Conservation (phyloP, 129 eudicot genomes). For the Saussurea involucrata region DNA sequence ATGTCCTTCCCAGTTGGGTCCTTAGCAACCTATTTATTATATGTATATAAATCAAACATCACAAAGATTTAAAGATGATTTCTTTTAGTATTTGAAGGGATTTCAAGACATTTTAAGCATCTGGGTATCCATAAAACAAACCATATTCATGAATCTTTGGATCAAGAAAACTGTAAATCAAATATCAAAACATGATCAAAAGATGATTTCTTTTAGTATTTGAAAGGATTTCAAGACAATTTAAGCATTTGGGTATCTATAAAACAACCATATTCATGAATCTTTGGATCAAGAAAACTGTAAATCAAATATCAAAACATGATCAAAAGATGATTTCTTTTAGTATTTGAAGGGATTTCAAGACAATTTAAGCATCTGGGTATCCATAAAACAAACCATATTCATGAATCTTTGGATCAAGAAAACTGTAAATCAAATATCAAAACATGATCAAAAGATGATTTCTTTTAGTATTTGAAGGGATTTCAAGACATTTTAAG, state of each 20-base stretch:
- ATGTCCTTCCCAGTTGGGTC: slow-evolving; percentile 80
- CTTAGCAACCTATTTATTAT: slow-evolving; percentile 84
- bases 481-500: not conserved
- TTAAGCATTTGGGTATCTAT: not conserved
- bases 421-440: not conserved
- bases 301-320: not conserved
- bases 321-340: not conserved
- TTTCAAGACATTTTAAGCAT: not conserved
- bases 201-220: not conserved
- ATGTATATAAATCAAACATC: not conserved
- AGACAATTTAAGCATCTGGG: not conserved
- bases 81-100: not conserved
- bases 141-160: not conserved
- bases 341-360: not conserved
- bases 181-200: not conserved
- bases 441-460: not conserved
- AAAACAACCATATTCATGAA: not conserved
- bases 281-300: not conserved
- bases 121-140: not conserved
- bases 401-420: slow-evolving; percentile 2
- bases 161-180: not conserved
- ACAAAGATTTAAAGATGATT: not conserved
- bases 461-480: not conserved
- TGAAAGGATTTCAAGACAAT: not conserved
- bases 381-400: not conserved